These are phyloP conservation scores for Penicillium bovifimosum DNA, from an alignment of 495 filamentous ascomycete species.

Conservation along the genomic window DNA sequence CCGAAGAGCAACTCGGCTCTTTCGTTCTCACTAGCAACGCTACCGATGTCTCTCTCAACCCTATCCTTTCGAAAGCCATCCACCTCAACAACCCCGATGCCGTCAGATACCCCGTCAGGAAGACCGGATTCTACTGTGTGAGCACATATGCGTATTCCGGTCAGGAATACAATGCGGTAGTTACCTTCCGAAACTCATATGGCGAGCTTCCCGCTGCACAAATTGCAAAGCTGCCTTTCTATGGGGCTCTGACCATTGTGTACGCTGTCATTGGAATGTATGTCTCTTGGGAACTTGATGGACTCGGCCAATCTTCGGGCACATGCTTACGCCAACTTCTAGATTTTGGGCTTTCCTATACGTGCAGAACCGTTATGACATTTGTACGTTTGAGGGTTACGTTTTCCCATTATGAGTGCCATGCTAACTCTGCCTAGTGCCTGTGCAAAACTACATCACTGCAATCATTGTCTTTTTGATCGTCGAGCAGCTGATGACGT, in stretches of 20 bases:
- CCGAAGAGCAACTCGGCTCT: slow-evolving; percentile 67
- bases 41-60: slow-evolving; percentile 56
- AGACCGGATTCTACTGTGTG: slow-evolving; percentile 96
- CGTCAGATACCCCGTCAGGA: slow-evolving; percentile 74
- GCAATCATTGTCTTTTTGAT: slow-evolving; percentile 93
- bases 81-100: slow-evolving; percentile 70
- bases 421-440: slow-evolving; percentile 52
- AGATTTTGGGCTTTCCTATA: slow-evolving; percentile 94
- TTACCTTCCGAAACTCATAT: slow-evolving; percentile 92
- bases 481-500: slow-evolving; percentile 94
- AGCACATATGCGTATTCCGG: slow-evolving; percentile 61
- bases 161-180: slow-evolving; percentile 65
- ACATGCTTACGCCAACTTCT: slow-evolving; percentile 19
- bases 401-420: not conserved
- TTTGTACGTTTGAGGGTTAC: slow-evolving; percentile 49
- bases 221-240: slow-evolving; percentile 96
- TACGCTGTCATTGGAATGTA: slow-evolving; percentile 81
- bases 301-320: not conserved
- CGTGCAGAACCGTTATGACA: slow-evolving; percentile 87
- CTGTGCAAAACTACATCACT: slow-evolving; percentile 99
- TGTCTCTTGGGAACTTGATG: slow-evolving; percentile 18
- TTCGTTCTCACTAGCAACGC: slow-evolving; percentile 77
- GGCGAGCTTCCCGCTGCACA: slow-evolving; percentile 93
- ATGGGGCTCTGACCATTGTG: slow-evolving; percentile 87
- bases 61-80: slow-evolving; percentile 72